Conservation (phyloP, 257 asterid species). For the Gentiana straminea region DNA sequence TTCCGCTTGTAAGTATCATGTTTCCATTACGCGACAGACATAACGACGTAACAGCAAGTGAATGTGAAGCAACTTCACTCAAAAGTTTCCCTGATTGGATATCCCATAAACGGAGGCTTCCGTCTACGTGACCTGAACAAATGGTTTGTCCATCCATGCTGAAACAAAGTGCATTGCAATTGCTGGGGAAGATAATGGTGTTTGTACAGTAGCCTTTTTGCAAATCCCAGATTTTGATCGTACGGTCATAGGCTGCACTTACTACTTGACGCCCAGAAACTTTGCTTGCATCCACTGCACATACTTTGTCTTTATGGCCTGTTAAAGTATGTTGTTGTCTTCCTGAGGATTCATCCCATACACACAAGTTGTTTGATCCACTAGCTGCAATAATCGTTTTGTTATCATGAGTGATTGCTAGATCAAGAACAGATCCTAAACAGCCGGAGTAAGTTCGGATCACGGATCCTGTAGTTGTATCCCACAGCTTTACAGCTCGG, state of each 20-base stretch:
- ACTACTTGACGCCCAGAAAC: slow-evolving; percentile 61
- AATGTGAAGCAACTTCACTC: slow-evolving; percentile 84
- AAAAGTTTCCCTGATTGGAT: slow-evolving; percentile 71
- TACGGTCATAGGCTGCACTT: slow-evolving; percentile 90
- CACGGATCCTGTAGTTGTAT: slow-evolving; percentile 46
- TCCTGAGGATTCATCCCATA: slow-evolving; percentile 74
- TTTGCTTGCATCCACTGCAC: slow-evolving; percentile 81
- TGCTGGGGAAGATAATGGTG: slow-evolving; percentile 70
- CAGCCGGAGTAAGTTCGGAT: slow-evolving; percentile 52
- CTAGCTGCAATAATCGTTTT: slow-evolving; percentile 76
- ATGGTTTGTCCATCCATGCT: slow-evolving; percentile 83
- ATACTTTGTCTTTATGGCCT: slow-evolving; percentile 84
- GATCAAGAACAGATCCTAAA: slow-evolving; percentile 73
- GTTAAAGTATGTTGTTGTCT: slow-evolving; percentile 73
- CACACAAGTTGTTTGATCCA: slow-evolving; percentile 59
- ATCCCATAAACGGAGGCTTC: slow-evolving; percentile 85
- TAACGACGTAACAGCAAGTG: slow-evolving; percentile 71
- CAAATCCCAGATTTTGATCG: slow-evolving; percentile 94
- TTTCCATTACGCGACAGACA: slow-evolving; percentile 71
- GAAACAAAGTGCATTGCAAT: slow-evolving; percentile 76
- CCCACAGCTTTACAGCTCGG: slow-evolving; percentile 76
- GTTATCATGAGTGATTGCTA: slow-evolving; percentile 68
- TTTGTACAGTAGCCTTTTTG: slow-evolving; percentile 72
- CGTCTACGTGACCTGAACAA: slow-evolving; percentile 86
- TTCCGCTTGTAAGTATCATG: slow-evolving; percentile 80